Evolutionary conservation across 1,139 yeast genomes (phyloP), one percentile per base, ranked within the genome.

Genomic region (Suhomyces bribrorum): DNA sequence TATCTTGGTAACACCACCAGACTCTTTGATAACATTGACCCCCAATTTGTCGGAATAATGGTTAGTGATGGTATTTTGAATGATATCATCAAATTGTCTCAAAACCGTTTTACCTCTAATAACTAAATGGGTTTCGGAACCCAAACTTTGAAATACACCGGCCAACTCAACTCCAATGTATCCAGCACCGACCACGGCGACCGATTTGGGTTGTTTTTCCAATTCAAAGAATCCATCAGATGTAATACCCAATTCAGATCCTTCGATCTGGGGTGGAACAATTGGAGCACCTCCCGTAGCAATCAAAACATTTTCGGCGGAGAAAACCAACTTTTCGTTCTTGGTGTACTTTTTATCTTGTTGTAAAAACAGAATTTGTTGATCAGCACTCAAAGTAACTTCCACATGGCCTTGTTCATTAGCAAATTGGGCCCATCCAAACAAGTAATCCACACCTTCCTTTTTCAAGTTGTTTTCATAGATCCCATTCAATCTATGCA

Each of bases 111-210:
- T 92, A 51, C 95, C 95, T 67, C 99, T 82, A 46, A 92, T 86
- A 45, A 90, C 78, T 62, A 92, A 64, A 59, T 86, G 90, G 34
- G 96, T 84, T 52, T 92, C 88, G n/a, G 90, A 62, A 11, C 95
- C 96, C 45, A 92, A 74, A 23, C 89, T 88, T 48, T 84, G 75
- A 79, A 92, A 92, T 32, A 92, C 88, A 47, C 98, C 98, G 4
- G 97, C 86, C 40, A 92, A 77, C 66, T 92, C 99, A 33, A 89
- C 86, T 41, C 96, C 97, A 61, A 92, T 92, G 69, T 92, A 92
- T 32, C 99, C 99, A 27, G 97, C 97, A 51, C 99, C 99, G 12
- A 92, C 96, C 47, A 94, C 75, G 2, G 95, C 97, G 20, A 92
- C 98, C 37, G 81, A 75, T 64, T 87, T 83, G 34, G 98, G 98